A percentile compares a stretch with the other conserved stretches of the same genome.
phyloP scores from a whole-genome alignment of 805 yeast species.

The Teunomyces funiuensis region DNA sequence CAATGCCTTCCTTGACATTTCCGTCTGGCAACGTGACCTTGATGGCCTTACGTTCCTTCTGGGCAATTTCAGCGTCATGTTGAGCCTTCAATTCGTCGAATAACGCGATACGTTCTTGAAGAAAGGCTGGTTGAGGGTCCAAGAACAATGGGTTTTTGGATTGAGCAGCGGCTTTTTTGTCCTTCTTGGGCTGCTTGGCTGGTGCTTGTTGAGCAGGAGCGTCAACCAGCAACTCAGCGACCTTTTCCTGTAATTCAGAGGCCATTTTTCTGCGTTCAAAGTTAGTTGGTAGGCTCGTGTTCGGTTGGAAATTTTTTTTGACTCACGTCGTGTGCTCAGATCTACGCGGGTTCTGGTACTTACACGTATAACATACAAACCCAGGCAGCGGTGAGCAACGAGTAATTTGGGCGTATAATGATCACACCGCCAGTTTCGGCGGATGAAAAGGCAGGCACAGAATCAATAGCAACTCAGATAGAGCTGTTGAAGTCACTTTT shows the following conservation, averaged over 20 bases:
- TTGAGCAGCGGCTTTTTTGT: conserved; percentile 26
- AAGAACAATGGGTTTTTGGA: conserved; percentile 38
- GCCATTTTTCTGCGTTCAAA: conserved; percentile 7
- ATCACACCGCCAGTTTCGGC: conserved; percentile 6
- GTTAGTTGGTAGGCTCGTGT: neutral
- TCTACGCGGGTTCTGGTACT: neutral
- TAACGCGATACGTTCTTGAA: conserved; percentile 72
- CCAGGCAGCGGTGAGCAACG: neutral
- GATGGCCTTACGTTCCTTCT: conserved; percentile 58
- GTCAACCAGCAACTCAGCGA: conserved; percentile 42
- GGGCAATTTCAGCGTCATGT: conserved; percentile 70
- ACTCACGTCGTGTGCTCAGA: neutral
- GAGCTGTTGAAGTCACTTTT: conserved; percentile 13
- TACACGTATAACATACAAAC: neutral
- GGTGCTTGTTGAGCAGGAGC: conserved; percentile 15
- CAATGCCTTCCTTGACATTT: conserved; percentile 66
- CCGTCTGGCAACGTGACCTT: conserved; percentile 88
- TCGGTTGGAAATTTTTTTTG: conserved; percentile 2
- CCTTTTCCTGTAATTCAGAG: conserved; percentile 43
- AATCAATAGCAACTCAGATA: conserved; percentile 8
- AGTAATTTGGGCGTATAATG: neutral
- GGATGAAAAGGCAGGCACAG: neutral
- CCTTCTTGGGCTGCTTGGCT: conserved; percentile 19
- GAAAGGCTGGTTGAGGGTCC: conserved; percentile 81
- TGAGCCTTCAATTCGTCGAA: conserved; percentile 79